Evolutionary conservation across 2,329 filamentous ascomycete genomes (phyloP).

Genomic region (Ophiocordyceps australis): DNA sequence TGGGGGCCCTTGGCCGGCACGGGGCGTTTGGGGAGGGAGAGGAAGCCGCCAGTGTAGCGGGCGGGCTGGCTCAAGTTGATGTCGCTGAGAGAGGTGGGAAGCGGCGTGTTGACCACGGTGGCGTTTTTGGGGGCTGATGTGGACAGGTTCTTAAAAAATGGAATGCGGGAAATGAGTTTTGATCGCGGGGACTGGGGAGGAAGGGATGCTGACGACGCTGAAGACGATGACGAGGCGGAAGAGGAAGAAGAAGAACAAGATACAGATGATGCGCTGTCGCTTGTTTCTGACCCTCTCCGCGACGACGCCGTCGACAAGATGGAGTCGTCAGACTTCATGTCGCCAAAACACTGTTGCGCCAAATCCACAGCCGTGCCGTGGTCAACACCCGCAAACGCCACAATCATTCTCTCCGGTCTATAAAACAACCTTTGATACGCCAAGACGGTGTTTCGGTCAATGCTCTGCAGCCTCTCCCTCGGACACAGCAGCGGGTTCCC

Average conservation of each 20-base stretch:
- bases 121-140: slow-evolving; percentile 50
- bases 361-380: slow-evolving; percentile 65
- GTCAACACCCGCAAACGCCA: slow-evolving; percentile 84
- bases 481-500: slow-evolving; percentile 89
- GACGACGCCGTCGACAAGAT: slow-evolving; percentile 25
- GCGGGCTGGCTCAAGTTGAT: slow-evolving; percentile 49
- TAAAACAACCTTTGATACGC: slow-evolving; percentile 74
- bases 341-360: slow-evolving; percentile 74
- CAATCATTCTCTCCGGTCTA: slow-evolving; percentile 75
- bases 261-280: slow-evolving; percentile 18
- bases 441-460: slow-evolving; percentile 55
- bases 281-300: slow-evolving; percentile 40
- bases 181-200: slow-evolving; percentile 23
- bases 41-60: slow-evolving; percentile 86
- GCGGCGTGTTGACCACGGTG: slow-evolving; percentile 28
- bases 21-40: slow-evolving; percentile 64
- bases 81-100: slow-evolving; percentile 27
- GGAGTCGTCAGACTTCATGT: slow-evolving; percentile 44
- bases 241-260: slow-evolving; percentile 14
- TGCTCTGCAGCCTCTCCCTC: slow-evolving; percentile 58
- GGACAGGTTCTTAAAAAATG: slow-evolving; percentile 79
- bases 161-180: slow-evolving; percentile 62
- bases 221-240: slow-evolving; percentile 11
- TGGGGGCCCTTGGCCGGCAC: slow-evolving; percentile 59
- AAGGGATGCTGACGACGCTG: not conserved